These are phyloP conservation scores for Russula foetens DNA, from an alignment of 768 basidiomycete species.

Conservation along the genomic window DNA sequence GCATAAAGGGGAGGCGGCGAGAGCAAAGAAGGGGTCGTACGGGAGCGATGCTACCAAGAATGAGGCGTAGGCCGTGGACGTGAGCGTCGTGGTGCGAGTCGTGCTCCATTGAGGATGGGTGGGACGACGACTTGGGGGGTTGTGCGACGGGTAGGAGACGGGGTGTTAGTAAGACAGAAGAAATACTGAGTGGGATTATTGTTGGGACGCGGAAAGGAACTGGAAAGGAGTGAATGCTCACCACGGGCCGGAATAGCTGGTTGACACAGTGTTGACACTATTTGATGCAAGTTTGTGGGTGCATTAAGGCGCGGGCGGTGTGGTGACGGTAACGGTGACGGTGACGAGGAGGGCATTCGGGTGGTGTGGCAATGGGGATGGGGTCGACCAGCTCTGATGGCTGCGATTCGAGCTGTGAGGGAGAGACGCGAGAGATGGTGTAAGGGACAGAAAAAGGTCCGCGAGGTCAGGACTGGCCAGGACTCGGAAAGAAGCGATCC, in stretches of 20 bases:
- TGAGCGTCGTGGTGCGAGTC: constrained; percentile 28
- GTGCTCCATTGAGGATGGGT: constrained; percentile 9
- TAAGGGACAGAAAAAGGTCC: too few species aligned
- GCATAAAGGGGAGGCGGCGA: not conserved
- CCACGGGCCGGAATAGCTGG: not conserved
- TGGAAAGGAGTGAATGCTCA: not conserved
- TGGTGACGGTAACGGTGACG: too few species aligned
- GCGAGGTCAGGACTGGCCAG: too few species aligned
- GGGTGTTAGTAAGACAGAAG: not conserved
- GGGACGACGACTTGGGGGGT: not conserved
- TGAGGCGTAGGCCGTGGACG: constrained; percentile 36
- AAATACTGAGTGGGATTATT: too few species aligned
- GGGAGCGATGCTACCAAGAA: constrained; percentile 52
- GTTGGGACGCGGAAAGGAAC: not conserved
- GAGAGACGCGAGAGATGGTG: too few species aligned
- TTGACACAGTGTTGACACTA: too few species aligned
- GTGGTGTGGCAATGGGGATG: too few species aligned
- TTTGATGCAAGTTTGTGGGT: not conserved
- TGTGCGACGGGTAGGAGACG: not conserved
- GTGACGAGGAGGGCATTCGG: too few species aligned
- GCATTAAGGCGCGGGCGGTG: too few species aligned
- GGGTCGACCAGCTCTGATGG: too few species aligned
- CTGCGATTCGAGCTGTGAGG: too few species aligned
- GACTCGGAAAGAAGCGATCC: too few species aligned
- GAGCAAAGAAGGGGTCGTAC: constrained; percentile 31